phyloP scores from a whole-genome alignment of 306 rosid species.

The Albizia julibrissin region DNA sequence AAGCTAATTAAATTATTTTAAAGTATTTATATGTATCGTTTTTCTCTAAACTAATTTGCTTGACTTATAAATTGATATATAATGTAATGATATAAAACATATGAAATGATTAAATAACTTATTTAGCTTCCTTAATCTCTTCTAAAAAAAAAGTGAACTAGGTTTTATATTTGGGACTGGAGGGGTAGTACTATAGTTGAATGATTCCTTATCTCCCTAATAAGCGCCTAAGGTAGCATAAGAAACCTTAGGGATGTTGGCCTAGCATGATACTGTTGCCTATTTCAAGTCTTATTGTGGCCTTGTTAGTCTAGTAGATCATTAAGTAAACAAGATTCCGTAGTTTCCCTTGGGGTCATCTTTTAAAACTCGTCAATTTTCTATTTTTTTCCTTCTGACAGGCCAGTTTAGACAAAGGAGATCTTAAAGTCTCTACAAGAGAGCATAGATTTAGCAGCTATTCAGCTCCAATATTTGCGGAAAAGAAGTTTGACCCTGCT shows the following conservation, averaged over 20 bases:
- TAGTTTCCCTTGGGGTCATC: slow-evolving; percentile 23
- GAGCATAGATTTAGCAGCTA: slow-evolving; percentile 65
- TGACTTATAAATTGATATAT: too few species aligned
- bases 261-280: slow-evolving; percentile 23
- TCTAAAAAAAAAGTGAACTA: too few species aligned
- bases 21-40: too few species aligned
- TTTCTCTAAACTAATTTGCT: too few species aligned
- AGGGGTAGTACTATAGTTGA: background rate
- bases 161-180: too few species aligned
- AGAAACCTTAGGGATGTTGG: slow-evolving; percentile 13
- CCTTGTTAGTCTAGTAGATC: slow-evolving; percentile 24
- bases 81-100: too few species aligned
- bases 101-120: too few species aligned
- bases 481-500: slow-evolving; percentile 82
- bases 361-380: slow-evolving; percentile 28
- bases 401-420: slow-evolving; percentile 67
- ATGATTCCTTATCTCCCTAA: slow-evolving; percentile 21
- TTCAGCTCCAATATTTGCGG: slow-evolving; percentile 84
- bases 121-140: too few species aligned
- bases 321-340: slow-evolving; percentile 7
- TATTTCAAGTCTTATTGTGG: slow-evolving; percentile 17
- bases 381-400: slow-evolving; percentile 35
- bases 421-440: slow-evolving; percentile 49
- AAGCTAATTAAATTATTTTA: too few species aligned
- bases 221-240: background rate